Conservation (phyloP, 257 asterid genomes). For the Solanum chiquidenum region DNA sequence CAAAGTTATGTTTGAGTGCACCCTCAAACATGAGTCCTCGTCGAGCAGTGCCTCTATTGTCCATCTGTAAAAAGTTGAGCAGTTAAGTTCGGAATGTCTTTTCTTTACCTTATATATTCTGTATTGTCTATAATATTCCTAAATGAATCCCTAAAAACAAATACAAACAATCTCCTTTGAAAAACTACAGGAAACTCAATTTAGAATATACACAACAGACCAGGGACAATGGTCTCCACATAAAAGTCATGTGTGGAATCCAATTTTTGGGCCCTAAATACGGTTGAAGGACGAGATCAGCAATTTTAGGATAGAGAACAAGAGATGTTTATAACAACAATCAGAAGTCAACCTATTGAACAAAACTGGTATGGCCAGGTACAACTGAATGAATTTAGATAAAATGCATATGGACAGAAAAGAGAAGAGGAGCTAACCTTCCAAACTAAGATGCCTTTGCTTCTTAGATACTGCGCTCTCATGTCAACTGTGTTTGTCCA, state of each 20-base stretch:
- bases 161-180: neutral
- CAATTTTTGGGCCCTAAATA: neutral
- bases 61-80: conserved; percentile 51
- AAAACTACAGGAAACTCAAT: neutral
- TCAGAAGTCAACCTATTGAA: neutral
- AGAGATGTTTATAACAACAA: neutral
- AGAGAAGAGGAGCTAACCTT: conserved; percentile 41
- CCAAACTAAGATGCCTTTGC: conserved; percentile 90
- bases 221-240: neutral
- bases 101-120: neutral
- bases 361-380: neutral
- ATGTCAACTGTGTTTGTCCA: conserved; percentile 86
- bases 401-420: neutral
- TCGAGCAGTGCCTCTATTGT: conserved; percentile 87
- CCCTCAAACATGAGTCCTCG: conserved; percentile 85
- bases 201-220: neutral
- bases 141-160: neutral
- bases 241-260: neutral
- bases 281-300: neutral
- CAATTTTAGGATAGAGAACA: neutral
- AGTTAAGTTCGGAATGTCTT: conserved; percentile 1
- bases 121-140: neutral
- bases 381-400: neutral
- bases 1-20: conserved; percentile 69
- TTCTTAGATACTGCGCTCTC: conserved; percentile 84